Conservation (phyloP, 225 moss, liverwort and hornwort species). For the Pleurozium schreberi region DNA sequence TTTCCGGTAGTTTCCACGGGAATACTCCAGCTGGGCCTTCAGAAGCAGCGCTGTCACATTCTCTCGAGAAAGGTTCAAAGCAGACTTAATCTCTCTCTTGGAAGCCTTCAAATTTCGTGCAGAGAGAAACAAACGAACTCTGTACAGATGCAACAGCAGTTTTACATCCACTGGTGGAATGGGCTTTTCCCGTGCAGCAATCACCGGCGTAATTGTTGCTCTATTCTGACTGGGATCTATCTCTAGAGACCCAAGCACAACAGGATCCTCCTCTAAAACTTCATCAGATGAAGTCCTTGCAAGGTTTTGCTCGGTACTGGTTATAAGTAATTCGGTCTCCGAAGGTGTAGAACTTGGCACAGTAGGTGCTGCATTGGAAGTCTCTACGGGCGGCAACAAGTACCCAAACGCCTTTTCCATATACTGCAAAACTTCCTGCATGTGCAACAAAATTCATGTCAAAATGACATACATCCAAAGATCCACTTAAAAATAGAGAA, state of each 20-base stretch:
- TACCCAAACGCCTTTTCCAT: constrained; percentile 98
- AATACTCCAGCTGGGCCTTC: constrained; percentile 86
- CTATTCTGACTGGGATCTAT: constrained; percentile 45
- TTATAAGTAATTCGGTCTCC: constrained; percentile 14
- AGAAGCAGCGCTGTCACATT: constrained; percentile 64
- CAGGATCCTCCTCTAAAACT: constrained; percentile 73
- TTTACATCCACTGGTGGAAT: constrained; percentile 75
- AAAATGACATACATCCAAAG: not conserved
- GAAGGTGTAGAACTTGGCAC: constrained; percentile 6
- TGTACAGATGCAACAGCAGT: constrained; percentile 81
- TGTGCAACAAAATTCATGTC: not conserved
- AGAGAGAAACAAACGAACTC: constrained; percentile 74
- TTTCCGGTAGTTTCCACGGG: constrained; percentile 84
- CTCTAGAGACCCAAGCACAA: constrained; percentile 59
- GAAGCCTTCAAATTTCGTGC: constrained; percentile 81
- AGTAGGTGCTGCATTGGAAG: constrained; percentile 16
- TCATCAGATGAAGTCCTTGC: constrained; percentile 76
- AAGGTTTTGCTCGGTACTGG: constrained; percentile 27
- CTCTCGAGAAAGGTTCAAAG: constrained; percentile 46
- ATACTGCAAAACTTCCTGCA: constrained; percentile 85
- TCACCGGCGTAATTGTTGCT: not conserved
- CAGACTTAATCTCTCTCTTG: constrained; percentile 84
- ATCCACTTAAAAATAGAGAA: not conserved
- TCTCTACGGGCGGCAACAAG: constrained; percentile 65
- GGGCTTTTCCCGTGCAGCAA: constrained; percentile 48